phyloP scores from a whole-genome alignment of 176 grass and related monocot species.

The Oryza meridionalis region DNA sequence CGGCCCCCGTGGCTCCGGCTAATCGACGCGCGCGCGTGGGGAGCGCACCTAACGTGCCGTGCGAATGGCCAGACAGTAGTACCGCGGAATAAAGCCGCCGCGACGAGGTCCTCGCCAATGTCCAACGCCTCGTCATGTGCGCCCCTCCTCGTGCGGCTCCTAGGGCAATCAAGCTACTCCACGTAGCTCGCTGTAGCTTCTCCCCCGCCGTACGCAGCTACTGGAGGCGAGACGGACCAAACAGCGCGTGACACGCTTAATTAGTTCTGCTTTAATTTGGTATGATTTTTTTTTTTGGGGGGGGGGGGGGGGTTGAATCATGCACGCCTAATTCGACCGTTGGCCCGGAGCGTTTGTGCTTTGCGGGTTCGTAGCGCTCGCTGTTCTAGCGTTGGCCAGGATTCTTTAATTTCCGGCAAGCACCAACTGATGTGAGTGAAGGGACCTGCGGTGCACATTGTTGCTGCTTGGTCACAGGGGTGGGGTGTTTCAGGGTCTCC shows the following conservation, averaged over 20 bases:
- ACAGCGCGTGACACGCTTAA: neutral
- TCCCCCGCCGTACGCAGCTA: neutral
- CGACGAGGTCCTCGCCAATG: neutral
- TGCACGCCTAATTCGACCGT: slow-evolving; percentile 30
- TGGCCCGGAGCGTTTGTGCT: neutral
- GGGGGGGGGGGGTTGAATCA: neutral
- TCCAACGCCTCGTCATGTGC: slow-evolving; percentile 5
- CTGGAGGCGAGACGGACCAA: neutral
- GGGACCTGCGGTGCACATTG: neutral
- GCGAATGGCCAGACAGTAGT: slow-evolving; percentile 34
- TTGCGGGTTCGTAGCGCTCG: neutral
- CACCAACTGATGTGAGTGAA: slow-evolving; percentile 17
- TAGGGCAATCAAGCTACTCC: neutral
- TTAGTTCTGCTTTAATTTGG: neutral
- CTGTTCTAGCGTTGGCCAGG: neutral
- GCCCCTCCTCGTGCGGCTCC: slow-evolving; percentile 26
- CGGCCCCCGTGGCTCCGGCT: neutral
- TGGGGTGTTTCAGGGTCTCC: neutral
- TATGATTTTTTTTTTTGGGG: neutral
- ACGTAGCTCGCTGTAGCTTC: neutral
- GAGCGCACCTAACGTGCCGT: neutral
- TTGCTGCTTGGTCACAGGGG: neutral
- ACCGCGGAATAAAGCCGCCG: slow-evolving; percentile 42
- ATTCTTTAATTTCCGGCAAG: neutral
- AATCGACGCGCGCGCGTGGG: neutral